A percentile compares a stretch with the other conserved stretches of the same genome.
These are phyloP conservation scores for Candida mesenterica DNA, from an alignment of 1,139 yeast species.

Conservation along the genomic window DNA sequence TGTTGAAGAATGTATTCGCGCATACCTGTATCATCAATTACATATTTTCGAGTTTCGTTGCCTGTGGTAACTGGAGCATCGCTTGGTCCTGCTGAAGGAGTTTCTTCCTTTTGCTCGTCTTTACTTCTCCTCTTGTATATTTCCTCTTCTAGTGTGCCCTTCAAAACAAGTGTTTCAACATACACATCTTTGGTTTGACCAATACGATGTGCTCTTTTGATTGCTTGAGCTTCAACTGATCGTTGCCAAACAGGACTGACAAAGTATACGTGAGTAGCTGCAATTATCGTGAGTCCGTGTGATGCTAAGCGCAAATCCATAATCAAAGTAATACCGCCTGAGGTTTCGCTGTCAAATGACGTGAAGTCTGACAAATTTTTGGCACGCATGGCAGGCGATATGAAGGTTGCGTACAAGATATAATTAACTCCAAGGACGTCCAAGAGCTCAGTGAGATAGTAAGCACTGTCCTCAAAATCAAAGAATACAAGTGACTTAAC, in stretches of 20 bases:
- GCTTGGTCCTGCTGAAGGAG: slow-evolving; percentile 8
- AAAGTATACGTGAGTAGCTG: slow-evolving; percentile 68
- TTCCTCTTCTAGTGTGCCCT: slow-evolving; percentile 65
- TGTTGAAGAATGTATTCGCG: slow-evolving; percentile 54
- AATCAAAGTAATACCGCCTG: slow-evolving; percentile 51
- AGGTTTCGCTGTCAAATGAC: slow-evolving; percentile 21
- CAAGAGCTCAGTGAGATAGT: slow-evolving; percentile 60
- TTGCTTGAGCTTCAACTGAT: slow-evolving; percentile 70
- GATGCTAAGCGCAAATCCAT: slow-evolving; percentile 71
- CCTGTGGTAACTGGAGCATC: slow-evolving; percentile 19
- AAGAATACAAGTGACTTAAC: slow-evolving; percentile 63
- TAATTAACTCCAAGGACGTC: slow-evolving; percentile 61
- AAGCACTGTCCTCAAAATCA: slow-evolving; percentile 71
- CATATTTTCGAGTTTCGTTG: slow-evolving; percentile 22
- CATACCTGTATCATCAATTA: slow-evolving; percentile 58
- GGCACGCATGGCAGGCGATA: slow-evolving; percentile 50
- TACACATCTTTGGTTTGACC: slow-evolving; percentile 57
- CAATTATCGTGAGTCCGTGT: slow-evolving; percentile 66
- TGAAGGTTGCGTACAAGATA: slow-evolving; percentile 61
- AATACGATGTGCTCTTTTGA: slow-evolving; percentile 70
- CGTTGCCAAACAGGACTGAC: slow-evolving; percentile 70
- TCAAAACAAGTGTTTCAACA: slow-evolving; percentile 65
- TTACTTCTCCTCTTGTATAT: slow-evolving; percentile 44
- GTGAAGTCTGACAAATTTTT: slow-evolving; percentile 53
- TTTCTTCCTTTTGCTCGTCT: slow-evolving; percentile 11